Conservation (phyloP, 495 filamentous ascomycete species). For the Venustampulla echinocandica region DNA sequence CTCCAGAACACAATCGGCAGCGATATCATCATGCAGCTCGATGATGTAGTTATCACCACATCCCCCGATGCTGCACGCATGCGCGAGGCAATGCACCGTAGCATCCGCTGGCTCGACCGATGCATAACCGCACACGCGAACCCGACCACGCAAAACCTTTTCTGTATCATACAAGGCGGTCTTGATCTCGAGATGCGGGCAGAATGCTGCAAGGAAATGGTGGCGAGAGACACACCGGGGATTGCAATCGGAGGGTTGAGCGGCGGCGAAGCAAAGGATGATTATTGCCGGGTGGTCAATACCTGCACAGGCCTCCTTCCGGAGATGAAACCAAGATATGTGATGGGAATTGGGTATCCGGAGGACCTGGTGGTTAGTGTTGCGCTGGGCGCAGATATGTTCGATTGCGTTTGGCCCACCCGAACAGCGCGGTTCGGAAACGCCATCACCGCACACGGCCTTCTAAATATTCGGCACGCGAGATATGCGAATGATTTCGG, state of each 20-base stretch:
- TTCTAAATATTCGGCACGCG: constrained; percentile 74
- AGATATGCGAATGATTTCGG: constrained; percentile 68
- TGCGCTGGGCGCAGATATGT: constrained; percentile 96
- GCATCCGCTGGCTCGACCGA: constrained; percentile 96
- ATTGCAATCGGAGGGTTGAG: constrained; percentile 94
- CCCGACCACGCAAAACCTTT: constrained; percentile 80
- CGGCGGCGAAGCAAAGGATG: constrained; percentile 61
- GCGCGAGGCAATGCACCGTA: constrained; percentile 89
- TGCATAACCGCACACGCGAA: constrained; percentile 89
- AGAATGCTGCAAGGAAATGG: constrained; percentile 84
- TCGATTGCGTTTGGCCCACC: constrained; percentile 98
- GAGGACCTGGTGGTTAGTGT: constrained; percentile 89
- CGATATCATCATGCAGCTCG: constrained; percentile 98
- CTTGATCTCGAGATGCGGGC: constrained; percentile 81
- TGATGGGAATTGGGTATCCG: constrained; percentile 97
- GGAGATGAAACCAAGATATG: constrained; percentile 87
- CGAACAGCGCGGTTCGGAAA: constrained; percentile 93
- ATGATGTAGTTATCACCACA: constrained; percentile 93
- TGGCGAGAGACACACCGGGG: constrained; percentile 81
- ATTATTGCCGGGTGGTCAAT: constrained; percentile 58
- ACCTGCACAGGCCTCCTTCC: constrained; percentile 80
- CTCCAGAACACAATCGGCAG: constrained; percentile 96
- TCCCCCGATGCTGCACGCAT: constrained; percentile 81
- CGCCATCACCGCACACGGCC: constrained; percentile 73
- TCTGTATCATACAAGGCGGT: constrained; percentile 97